Conservation (phyloP, 208 protist species). For the Trypanosoma rangeli region DNA sequence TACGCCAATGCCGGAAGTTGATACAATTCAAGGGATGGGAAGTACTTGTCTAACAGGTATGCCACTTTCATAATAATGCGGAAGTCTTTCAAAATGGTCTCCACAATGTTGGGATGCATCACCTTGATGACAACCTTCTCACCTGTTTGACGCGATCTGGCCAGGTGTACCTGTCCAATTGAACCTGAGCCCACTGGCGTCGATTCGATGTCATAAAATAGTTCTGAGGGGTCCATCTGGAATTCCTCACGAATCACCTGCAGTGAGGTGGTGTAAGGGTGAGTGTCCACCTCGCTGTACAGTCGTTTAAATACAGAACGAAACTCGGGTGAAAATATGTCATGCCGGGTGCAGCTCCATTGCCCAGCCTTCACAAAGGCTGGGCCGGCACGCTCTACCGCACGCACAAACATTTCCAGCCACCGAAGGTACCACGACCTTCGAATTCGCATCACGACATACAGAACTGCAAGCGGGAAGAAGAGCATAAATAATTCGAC, state of each 20-base stretch:
- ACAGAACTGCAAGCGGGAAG: conserved; percentile 67
- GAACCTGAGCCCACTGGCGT: conserved; percentile 83
- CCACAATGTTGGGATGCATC: conserved; percentile 86
- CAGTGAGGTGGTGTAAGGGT: conserved; percentile 70
- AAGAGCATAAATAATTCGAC: conserved; percentile 72
- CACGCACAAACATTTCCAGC: conserved; percentile 64
- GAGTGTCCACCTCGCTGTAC: conserved; percentile 78
- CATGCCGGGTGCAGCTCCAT: conserved; percentile 89
- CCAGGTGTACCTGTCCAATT: conserved; percentile 91
- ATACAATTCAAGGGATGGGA: conserved; percentile 50
- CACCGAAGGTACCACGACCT: conserved; percentile 64
- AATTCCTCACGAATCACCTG: conserved; percentile 79
- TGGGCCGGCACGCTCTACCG: conserved; percentile 79
- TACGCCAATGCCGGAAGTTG: conserved; percentile 59
- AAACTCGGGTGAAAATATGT: conserved; percentile 84
- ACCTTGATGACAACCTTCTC: conserved; percentile 87
- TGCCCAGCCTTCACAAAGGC: conserved; percentile 92
- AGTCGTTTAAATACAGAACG: conserved; percentile 75
- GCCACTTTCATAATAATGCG: conserved; percentile 63
- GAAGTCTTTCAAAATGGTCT: conserved; percentile 88
- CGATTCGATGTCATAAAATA: conserved; percentile 73
- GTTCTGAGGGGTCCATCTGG: conserved; percentile 40
- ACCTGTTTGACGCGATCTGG: conserved; percentile 55
- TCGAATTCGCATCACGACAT: conserved; percentile 63
- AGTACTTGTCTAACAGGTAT: conserved; percentile 33